A percentile compares a stretch with the other conserved stretches of the same genome.
These are phyloP conservation scores for Trametes cubensis DNA, from an alignment of 768 basidiomycete genomes.

Conservation along the genomic window DNA sequence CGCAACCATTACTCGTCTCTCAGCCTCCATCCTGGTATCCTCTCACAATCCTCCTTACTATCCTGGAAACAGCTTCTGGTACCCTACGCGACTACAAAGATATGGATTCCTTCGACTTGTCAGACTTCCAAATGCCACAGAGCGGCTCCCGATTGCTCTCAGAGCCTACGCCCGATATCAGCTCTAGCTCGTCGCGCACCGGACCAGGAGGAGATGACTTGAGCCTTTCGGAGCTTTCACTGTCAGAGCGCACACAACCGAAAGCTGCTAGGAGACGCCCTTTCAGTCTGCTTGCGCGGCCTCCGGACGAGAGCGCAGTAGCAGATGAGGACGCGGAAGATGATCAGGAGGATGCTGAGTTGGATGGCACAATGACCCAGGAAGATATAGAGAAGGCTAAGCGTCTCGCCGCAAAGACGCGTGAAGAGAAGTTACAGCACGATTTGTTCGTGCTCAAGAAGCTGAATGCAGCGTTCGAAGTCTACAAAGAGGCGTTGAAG, in stretches of 20 bases:
- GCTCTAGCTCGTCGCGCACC: slow-evolving; percentile 36
- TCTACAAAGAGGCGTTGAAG: slow-evolving; percentile 67
- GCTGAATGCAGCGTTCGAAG: slow-evolving; percentile 68
- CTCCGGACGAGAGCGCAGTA: slow-evolving; percentile 26
- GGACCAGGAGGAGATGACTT: slow-evolving; percentile 53
- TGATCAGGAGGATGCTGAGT: slow-evolving; percentile 12
- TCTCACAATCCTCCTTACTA: too few species aligned
- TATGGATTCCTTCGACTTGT: slow-evolving; percentile 39
- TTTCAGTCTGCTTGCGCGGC: slow-evolving; percentile 38
- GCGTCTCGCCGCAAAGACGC: slow-evolving; percentile 38
- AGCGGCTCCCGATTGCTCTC: slow-evolving; percentile 49
- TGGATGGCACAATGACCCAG: slow-evolving; percentile 34
- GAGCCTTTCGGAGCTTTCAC: slow-evolving; percentile 59
- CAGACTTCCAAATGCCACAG: slow-evolving; percentile 30
- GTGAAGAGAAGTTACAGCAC: slow-evolving; percentile 75
- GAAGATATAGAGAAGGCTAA: slow-evolving; percentile 32
- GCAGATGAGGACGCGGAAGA: slow-evolving; percentile 26
- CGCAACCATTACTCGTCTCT: too few species aligned
- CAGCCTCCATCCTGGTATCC: too few species aligned
- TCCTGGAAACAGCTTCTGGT: too few species aligned
- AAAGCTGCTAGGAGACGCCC: slow-evolving; percentile 23
- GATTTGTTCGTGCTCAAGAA: slow-evolving; percentile 75
- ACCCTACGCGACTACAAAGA: too few species aligned
- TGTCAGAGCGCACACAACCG: slow-evolving; percentile 38
- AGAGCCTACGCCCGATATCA: slow-evolving; percentile 41